Base-by-base conservation (phyloP, 2,329 filamentous ascomycete species). In the Cladophialophora bantiana region DNA sequence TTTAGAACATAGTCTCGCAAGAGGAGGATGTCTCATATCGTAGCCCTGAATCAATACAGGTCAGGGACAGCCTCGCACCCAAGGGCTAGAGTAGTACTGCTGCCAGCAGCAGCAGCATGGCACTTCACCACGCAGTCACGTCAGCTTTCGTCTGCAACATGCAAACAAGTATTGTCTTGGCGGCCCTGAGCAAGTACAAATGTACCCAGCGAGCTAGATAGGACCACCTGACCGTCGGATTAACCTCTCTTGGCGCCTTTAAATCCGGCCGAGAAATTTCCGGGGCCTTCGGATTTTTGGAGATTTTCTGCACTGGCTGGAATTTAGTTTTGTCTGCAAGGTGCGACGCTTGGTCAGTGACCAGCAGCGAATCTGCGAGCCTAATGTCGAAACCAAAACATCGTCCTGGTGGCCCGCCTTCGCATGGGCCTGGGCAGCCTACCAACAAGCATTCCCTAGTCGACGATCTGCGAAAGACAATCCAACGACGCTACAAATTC, bases 401-500 rank as follows among this genome's bases (percentile, higher is more conserved):
- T 34, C 58, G 26, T 15, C 20, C n/a, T n/a, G 38, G 40, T 45
- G 42, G 56, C 38, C 31, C 58, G 7, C 48, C 52, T 18, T 31
- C 62, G 1, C 9, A 20, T 20, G 55, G 20, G 10, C 18, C 55
- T 26, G 42, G 32, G 18, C 57, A 62, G 4, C 26, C 18, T 35
- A 42, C 26, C 12, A 7, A 26, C 1, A 38, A 59, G 20, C 59
- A 42, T 31, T 50, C 67, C n/a, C 50, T 63, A 1, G 62, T 71
- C 61, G 52, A 71, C 34, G 63, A 69, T 36, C 38, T 72, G 31
- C 70, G 68, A 10, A 53, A 64, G 38, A 69, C 70, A 9, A 72
- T 72, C 40, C 66, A 72, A 64, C 61, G 66, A 15, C 70, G 71
- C 15, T 68, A 72, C 42, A 58, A 69, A 68, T 78, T 77, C 72